These are phyloP conservation scores for Aureobasidium sp. DNA, from an alignment of 2,329 filamentous ascomycete genomes.

Conservation along the genomic window DNA sequence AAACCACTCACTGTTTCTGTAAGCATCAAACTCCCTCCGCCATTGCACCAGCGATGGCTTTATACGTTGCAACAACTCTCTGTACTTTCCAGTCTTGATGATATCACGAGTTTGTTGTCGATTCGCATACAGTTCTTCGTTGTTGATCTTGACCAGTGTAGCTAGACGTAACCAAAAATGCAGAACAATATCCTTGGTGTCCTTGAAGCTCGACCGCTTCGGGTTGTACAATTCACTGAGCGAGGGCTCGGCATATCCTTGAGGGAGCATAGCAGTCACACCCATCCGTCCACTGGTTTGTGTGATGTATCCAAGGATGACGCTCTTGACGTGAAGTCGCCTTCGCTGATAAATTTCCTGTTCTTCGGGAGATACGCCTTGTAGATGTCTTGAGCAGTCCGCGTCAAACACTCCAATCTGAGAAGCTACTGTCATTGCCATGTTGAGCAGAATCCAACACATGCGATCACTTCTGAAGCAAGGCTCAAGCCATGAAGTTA, in stretches of 20 bases:
- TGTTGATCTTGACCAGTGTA: constrained; percentile 83
- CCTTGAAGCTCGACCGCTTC: constrained; percentile 16
- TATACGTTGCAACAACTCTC: constrained; percentile 72
- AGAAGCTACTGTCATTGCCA: constrained; percentile 80
- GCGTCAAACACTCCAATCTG: constrained; percentile 95
- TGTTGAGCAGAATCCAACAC: constrained; percentile 96
- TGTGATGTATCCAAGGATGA: constrained; percentile 84
- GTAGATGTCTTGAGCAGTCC: constrained; percentile 50
- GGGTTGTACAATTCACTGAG: constrained; percentile 28
- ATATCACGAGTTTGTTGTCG: constrained; percentile 82
- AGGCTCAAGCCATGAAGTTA: constrained; percentile 94
- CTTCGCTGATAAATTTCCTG: constrained; percentile 72
- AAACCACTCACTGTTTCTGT: constrained; percentile 41
- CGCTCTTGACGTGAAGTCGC: constrained; percentile 71
- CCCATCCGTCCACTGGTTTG: constrained; percentile 90
- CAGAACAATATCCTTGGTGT: constrained; percentile 49
- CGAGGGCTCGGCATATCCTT: constrained; percentile 32
- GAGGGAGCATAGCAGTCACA: constrained; percentile 86
- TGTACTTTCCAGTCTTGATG: constrained; percentile 80
- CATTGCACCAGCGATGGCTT: constrained; percentile 71
- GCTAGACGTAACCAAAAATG: constrained; percentile 94
- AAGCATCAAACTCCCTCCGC: constrained; percentile 75
- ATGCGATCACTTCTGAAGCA: constrained; percentile 87
- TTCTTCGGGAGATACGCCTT: constrained; percentile 43
- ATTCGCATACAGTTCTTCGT: constrained; percentile 80